Evolutionary conservation across 2,329 filamentous ascomycete genomes (phyloP).

Genomic region (Venturia pyrina): DNA sequence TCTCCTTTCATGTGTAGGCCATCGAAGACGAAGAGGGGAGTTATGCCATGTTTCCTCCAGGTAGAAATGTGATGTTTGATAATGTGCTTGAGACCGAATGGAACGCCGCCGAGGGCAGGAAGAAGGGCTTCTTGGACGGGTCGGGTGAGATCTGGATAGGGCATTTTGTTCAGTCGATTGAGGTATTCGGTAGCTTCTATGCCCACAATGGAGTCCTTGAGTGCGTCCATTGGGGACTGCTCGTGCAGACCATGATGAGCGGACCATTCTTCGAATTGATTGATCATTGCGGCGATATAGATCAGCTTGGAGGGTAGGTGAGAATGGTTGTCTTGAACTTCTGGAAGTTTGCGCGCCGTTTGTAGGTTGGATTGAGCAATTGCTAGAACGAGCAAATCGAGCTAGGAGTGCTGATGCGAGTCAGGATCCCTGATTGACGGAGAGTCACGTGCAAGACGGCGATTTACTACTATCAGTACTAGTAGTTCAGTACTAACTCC

Average conservation of each 20-base stretch:
- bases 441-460: not conserved
- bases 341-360: not conserved
- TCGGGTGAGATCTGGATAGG: constrained; percentile 26
- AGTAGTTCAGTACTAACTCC: no score
- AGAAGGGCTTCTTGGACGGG: constrained; percentile 77
- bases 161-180: constrained; percentile 58
- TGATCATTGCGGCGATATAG: constrained; percentile 27
- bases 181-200: constrained; percentile 90
- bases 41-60: constrained; percentile 60
- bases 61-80: constrained; percentile 67
- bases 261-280: constrained; percentile 48
- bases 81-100: constrained; percentile 63
- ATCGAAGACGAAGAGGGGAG: constrained; percentile 85
- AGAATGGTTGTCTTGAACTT: not conserved
- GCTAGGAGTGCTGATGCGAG: not conserved
- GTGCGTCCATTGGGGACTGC: constrained; percentile 54
- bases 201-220: constrained; percentile 66
- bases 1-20: constrained; percentile 72
- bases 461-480: not conserved
- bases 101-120: constrained; percentile 79
- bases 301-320: not conserved
- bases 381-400: not conserved
- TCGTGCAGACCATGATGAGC: constrained; percentile 35
- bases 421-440: not conserved
- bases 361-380: not conserved